Evolutionary conservation across 2,329 filamentous ascomycete genomes (phyloP).

Genomic region (Sclerotinia sclerotiorum): DNA sequence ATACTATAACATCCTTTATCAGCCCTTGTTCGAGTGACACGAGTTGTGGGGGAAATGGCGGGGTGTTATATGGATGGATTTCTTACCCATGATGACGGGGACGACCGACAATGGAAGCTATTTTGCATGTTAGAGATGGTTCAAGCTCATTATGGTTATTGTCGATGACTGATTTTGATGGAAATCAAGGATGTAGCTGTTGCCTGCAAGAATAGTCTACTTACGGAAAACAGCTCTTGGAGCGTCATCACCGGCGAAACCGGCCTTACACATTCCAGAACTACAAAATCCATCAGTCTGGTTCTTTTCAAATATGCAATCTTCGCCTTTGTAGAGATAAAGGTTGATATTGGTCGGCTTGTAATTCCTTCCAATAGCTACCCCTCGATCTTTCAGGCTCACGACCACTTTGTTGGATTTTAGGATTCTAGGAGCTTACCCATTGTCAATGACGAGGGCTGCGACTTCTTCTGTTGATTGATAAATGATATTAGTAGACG

Average conservation of each 20-base stretch:
- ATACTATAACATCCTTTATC: constrained; percentile 62
- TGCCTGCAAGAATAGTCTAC: constrained; percentile 49
- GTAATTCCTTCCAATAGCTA: constrained; percentile 26
- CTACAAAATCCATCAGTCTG: constrained; percentile 51
- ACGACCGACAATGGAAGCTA: constrained; percentile 98
- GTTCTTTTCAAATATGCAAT: constrained; percentile 22
- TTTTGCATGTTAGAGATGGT: constrained; percentile 30
- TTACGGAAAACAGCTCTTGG: constrained; percentile 99
- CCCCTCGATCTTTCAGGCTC: constrained; percentile 30
- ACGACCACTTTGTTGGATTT: constrained; percentile 12
- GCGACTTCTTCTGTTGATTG: constrained; percentile 89
- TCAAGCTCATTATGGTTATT: constrained; percentile 3
- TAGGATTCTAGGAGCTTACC: constrained; percentile 68
- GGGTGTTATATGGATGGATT: constrained; percentile 24
- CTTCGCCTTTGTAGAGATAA: constrained; percentile 23
- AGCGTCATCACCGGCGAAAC: constrained; percentile 99
- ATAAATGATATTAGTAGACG: constrained; percentile 33
- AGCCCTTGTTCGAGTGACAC: constrained; percentile 31
- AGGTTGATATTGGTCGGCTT: constrained; percentile 22
- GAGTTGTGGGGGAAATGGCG: constrained; percentile 30
- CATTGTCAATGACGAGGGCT: constrained; percentile 99
- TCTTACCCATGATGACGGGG: constrained; percentile 99
- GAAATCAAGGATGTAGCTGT: constrained; percentile 2
- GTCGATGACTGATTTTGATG: background rate
- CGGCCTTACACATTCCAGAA: constrained; percentile 99